phyloP scores from a whole-genome alignment of 345 rosid species.

The Salix brachista region DNA sequence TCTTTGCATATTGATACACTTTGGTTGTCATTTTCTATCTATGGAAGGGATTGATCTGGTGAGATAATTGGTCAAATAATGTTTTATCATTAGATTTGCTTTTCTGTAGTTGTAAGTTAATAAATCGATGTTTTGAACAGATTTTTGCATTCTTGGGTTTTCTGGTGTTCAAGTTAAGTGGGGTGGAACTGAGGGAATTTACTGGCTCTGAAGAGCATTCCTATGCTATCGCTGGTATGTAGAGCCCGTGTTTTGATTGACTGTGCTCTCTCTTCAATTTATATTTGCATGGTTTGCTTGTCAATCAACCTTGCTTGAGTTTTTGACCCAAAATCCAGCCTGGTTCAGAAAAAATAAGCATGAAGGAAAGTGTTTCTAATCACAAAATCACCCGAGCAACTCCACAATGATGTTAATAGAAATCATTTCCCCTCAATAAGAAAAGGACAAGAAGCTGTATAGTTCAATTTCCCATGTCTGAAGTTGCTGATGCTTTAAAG shows the following conservation, averaged over 20 bases:
- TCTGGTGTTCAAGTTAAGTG: constrained; percentile 88
- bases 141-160: constrained; percentile 87
- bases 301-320: neutral
- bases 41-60: neutral
- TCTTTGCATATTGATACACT: no score
- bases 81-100: neutral
- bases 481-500: no score
- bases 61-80: neutral
- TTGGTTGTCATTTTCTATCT: no score
- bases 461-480: no score
- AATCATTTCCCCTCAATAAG: no score
- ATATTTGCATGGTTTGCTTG: neutral
- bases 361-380: no score
- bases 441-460: no score
- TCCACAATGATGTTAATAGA: no score
- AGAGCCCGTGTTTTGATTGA: neutral
- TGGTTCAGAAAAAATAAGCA: no score
- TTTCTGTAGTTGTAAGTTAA: neutral
- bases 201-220: constrained; percentile 92
- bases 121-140: constrained; percentile 40
- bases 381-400: no score
- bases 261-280: constrained; percentile 4
- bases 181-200: constrained; percentile 90
- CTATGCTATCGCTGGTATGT: constrained; percentile 88
- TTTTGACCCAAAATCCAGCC: neutral